These are phyloP conservation scores for Lepidium didymum DNA, from an alignment of 345 rosid genomes.

Conservation along the genomic window DNA sequence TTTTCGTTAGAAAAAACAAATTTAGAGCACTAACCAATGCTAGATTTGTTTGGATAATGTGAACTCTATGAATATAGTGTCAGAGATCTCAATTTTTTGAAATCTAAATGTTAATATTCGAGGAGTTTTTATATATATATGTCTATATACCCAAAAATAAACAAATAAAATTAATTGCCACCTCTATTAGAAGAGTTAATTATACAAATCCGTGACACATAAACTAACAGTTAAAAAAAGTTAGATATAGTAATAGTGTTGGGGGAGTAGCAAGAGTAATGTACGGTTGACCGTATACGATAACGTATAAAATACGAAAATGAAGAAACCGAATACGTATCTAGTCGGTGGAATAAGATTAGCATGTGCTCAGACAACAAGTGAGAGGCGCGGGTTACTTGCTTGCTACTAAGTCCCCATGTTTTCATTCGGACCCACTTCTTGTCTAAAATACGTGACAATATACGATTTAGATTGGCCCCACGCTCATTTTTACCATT, in stretches of 20 bases:
- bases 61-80: no score
- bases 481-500: conserved; percentile 18
- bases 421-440: conserved; percentile 41
- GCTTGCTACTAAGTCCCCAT: conserved; percentile 41
- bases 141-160: no score
- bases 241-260: not conserved
- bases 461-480: conserved; percentile 18
- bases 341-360: conserved; percentile 31
- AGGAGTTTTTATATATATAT: no score
- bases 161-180: conserved; percentile 10
- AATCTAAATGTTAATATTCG: no score
- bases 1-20: no score
- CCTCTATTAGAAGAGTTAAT: conserved; percentile 8
- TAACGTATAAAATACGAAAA: conserved; percentile 7
- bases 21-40: no score
- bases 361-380: conserved; percentile 51
- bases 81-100: no score
- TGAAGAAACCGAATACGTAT: conserved; percentile 21
- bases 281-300: conserved; percentile 28
- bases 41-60: no score
- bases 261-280: conserved; percentile 11
- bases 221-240: not conserved
- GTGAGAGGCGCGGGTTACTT: conserved; percentile 29
- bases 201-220: conserved; percentile 25
- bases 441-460: conserved; percentile 30